phyloP scores from a whole-genome alignment of 495 filamentous ascomycete species.

The Jackrogersella minutella region DNA sequence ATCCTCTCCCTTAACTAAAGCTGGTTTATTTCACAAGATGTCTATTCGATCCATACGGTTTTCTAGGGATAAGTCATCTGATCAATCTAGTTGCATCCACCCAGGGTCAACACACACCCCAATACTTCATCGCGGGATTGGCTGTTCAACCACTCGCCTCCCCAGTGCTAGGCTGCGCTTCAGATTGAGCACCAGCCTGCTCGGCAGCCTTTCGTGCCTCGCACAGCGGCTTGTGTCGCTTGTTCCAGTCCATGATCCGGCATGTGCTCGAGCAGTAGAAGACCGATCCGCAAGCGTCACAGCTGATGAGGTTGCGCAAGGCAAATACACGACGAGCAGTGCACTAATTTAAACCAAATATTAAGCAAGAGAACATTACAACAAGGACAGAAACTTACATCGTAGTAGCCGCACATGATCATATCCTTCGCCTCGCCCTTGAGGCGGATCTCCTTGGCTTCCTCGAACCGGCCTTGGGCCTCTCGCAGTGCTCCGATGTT shows the following conservation, averaged over 20 bases:
- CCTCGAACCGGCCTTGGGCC: slow-evolving; percentile 19
- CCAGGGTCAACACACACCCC: not conserved
- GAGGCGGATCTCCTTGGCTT: slow-evolving; percentile 21
- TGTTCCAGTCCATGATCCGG: slow-evolving; percentile 13
- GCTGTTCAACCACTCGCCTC: not conserved
- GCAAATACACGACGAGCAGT: not conserved
- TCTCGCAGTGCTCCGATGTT: slow-evolving; percentile 18
- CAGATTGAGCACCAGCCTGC: not conserved
- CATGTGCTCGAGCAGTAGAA: slow-evolving; percentile 21
- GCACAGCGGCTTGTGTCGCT: slow-evolving; percentile 18
- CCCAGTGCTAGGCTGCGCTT: not conserved
- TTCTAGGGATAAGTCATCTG: too few species aligned
- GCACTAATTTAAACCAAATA: slow-evolving; percentile 7
- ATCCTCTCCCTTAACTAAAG: too few species aligned
- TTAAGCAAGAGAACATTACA: not conserved
- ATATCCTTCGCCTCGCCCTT: not conserved
- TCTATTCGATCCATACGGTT: too few species aligned
- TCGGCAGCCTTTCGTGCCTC: not conserved
- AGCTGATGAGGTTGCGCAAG: not conserved
- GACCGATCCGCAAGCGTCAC: slow-evolving; percentile 16
- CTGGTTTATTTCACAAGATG: too few species aligned
- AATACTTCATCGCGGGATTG: not conserved
- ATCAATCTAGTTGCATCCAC: too few species aligned
- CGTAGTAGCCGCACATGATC: slow-evolving; percentile 21
- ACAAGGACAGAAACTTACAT: slow-evolving; percentile 1